phyloP scores from a whole-genome alignment of 202 grass and related monocot species.

The Hordeum pubiflorum region DNA sequence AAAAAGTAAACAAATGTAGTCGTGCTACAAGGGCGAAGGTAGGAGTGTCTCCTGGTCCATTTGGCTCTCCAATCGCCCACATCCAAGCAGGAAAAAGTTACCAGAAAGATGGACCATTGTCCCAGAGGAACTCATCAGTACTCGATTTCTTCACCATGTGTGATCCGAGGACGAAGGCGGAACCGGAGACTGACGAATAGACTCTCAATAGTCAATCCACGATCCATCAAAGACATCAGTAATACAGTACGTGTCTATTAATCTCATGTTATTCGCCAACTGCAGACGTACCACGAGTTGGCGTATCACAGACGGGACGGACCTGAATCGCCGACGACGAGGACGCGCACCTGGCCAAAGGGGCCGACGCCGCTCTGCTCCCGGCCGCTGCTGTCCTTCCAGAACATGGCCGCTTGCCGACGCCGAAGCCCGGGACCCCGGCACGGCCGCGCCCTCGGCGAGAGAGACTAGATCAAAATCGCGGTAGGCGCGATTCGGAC shows the following conservation, averaged over 20 bases:
- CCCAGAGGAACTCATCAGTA: not conserved
- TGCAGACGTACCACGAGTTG: too few relatives aligned
- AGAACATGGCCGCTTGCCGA: constrained; percentile 32
- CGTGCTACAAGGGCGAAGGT: too few relatives aligned
- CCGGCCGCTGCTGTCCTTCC: constrained; percentile 45
- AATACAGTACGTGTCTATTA: not conserved
- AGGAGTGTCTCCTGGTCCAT: not conserved
- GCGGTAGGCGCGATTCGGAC: not conserved
- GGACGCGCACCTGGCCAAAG: constrained; percentile 82
- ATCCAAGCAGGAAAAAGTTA: not conserved
- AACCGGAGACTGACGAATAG: not conserved
- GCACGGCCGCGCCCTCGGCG: not conserved
- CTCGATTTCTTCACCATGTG: not conserved
- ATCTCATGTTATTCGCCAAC: not conserved
- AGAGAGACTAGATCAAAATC: not conserved
- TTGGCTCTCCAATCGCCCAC: not conserved
- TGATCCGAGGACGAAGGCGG: not conserved
- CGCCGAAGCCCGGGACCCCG: not conserved
- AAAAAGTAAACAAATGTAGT: not conserved
- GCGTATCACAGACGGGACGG: not conserved
- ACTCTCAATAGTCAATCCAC: not conserved
- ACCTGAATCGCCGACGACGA: constrained; percentile 93
- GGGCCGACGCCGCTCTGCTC: constrained; percentile 57
- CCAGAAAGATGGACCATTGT: not conserved
- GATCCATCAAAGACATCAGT: not conserved